phyloP scores from a whole-genome alignment of 495 filamentous ascomycete species.

The Durotheca rogersii region DNA sequence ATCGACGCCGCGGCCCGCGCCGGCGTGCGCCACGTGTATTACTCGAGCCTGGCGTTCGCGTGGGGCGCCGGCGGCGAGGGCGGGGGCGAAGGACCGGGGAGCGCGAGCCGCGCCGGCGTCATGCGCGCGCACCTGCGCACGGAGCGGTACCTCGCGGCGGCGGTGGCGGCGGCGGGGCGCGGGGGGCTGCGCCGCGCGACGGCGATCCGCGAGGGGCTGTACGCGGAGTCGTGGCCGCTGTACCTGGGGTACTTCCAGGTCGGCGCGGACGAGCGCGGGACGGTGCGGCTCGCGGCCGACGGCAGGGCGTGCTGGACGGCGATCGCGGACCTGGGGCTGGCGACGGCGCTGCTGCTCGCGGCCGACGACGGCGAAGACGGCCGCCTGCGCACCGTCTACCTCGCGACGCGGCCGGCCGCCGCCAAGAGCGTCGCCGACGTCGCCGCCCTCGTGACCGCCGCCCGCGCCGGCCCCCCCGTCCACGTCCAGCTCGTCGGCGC shows the following conservation, averaged over 20 bases:
- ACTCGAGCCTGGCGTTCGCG: constrained; percentile 59
- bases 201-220: constrained; percentile 62
- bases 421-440: constrained; percentile 39
- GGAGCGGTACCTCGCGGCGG: constrained; percentile 57
- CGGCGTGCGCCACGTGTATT: constrained; percentile 65
- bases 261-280: constrained; percentile 18
- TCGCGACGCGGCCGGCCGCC: constrained; percentile 29
- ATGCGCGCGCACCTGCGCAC: constrained; percentile 70
- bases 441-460: constrained; percentile 39
- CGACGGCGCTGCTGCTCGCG: constrained; percentile 39
- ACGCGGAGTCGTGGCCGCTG: constrained; percentile 67
- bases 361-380: constrained; percentile 30
- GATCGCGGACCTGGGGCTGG: constrained; percentile 47
- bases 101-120: constrained; percentile 47
- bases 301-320: constrained; percentile 46
- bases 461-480: constrained; percentile 35
- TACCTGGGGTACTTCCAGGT: constrained; percentile 64
- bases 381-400: constrained; percentile 42
- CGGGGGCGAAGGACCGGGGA: not conserved
- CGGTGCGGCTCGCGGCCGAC: constrained; percentile 43
- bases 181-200: constrained; percentile 67
- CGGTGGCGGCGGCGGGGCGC: constrained; percentile 57
- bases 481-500: constrained; percentile 28
- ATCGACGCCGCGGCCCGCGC: constrained; percentile 58
- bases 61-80: not conserved